Conservation (phyloP, 495 filamentous ascomycete genomes). For the Aspergillus mulundensis region DNA sequence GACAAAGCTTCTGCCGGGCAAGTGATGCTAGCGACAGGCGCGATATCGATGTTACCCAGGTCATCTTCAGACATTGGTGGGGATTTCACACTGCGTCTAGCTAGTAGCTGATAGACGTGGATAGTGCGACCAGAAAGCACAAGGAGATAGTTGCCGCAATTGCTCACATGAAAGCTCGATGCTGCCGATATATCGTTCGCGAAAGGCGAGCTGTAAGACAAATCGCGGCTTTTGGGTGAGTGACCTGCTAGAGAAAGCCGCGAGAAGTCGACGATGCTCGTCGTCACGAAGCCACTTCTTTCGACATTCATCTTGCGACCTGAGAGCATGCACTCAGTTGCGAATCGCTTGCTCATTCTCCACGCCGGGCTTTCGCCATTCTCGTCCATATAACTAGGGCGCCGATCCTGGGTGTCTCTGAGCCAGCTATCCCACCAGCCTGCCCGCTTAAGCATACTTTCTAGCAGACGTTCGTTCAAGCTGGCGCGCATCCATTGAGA, state of each 20-base stretch:
- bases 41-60: conserved; percentile 27
- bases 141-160: conserved; percentile 57
- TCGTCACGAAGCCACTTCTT: conserved; percentile 24
- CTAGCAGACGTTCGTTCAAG: conserved; percentile 50
- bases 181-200: conserved; percentile 11
- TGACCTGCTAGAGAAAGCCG: conserved; percentile 18
- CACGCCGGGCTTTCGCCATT: conserved; percentile 42
- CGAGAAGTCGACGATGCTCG: conserved; percentile 32
- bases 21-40: conserved; percentile 49
- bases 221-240: not conserved
- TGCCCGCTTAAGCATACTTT: conserved; percentile 50
- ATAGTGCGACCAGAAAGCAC: conserved; percentile 55
- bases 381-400: conserved; percentile 4
- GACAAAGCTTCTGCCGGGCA: conserved; percentile 59
- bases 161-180: conserved; percentile 51
- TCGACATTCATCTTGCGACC: conserved; percentile 46
- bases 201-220: conserved; percentile 4
- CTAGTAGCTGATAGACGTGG: conserved; percentile 54
- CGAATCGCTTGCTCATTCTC: conserved; percentile 56
- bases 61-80: conserved; percentile 14
- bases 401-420: conserved; percentile 30
- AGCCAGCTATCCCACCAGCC: conserved; percentile 55
- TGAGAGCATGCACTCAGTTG: conserved; percentile 57
- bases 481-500: conserved; percentile 62
- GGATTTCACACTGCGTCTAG: conserved; percentile 18